These are phyloP conservation scores for Ciborinia camelliae DNA, from an alignment of 2,329 filamentous ascomycete species.

Conservation along the genomic window DNA sequence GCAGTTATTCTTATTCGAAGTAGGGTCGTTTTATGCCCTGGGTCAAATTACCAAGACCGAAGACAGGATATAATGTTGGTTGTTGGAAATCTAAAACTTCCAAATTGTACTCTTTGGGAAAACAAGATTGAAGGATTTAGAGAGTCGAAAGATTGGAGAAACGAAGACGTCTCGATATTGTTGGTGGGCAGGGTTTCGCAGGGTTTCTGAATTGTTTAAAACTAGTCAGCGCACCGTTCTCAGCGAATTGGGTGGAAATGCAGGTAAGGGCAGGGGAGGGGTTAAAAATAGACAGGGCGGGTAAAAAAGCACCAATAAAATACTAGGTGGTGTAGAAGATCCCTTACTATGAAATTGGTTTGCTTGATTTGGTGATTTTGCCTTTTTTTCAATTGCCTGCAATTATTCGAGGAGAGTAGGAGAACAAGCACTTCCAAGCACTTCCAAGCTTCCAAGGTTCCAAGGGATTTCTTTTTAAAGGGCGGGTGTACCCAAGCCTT, in stretches of 20 bases:
- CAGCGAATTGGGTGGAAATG: slow-evolving; percentile 19
- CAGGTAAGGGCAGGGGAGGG: too few relatives aligned
- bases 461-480: background rate
- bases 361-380: background rate
- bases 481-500: slow-evolving; percentile 16
- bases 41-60: background rate
- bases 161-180: slow-evolving; percentile 18
- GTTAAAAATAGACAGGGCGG: slow-evolving; percentile 20
- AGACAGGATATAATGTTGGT: slow-evolving; percentile 4
- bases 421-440: background rate
- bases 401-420: background rate
- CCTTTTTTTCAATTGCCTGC: background rate
- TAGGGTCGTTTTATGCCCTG: background rate
- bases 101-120: background rate
- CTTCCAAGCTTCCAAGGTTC: background rate
- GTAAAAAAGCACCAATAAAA: slow-evolving; percentile 14
- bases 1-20: slow-evolving; percentile 12
- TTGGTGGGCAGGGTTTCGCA: slow-evolving; percentile 10
- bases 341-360: slow-evolving; percentile 10
- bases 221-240: slow-evolving; percentile 21
- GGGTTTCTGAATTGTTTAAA: slow-evolving; percentile 13
- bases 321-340: background rate
- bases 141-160: slow-evolving; percentile 17
- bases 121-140: slow-evolving; percentile 17
- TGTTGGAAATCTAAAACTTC: background rate